Evolutionary conservation across 2,329 filamentous ascomycete genomes (phyloP).

Genomic region (Zelopaecilomyces penicillatus): DNA sequence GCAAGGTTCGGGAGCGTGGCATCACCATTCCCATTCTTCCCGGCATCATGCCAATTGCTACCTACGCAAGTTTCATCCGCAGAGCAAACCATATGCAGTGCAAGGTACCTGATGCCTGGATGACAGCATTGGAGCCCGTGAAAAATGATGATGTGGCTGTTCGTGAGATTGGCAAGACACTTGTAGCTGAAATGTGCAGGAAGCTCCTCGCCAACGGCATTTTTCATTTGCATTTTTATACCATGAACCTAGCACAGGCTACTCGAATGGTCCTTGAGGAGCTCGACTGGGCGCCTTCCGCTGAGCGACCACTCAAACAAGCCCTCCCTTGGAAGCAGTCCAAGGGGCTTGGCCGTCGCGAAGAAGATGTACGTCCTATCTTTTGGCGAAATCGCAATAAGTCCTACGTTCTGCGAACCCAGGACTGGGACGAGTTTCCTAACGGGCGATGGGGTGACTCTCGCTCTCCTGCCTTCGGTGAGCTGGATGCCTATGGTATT

Average conservation of each 20-base stretch:
- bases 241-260: conserved; percentile 95
- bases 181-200: conserved; percentile 85
- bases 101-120: conserved; percentile 73
- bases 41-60: conserved; percentile 84
- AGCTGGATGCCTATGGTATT: conserved; percentile 89
- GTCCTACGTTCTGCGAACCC: conserved; percentile 88
- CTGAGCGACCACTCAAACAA: conserved; percentile 72
- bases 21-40: conserved; percentile 78
- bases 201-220: conserved; percentile 77
- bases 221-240: conserved; percentile 92
- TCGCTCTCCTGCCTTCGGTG: conserved; percentile 89
- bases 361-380: conserved; percentile 93
- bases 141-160: conserved; percentile 96
- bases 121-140: conserved; percentile 74
- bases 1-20: conserved; percentile 74
- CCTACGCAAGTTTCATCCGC: conserved; percentile 85
- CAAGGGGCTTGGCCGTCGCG: conserved; percentile 75
- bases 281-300: conserved; percentile 69
- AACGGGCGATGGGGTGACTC: conserved; percentile 99
- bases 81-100: conserved; percentile 88
- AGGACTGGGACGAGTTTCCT: conserved; percentile 98
- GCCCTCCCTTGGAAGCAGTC: conserved; percentile 96
- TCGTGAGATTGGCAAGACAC: conserved; percentile 74
- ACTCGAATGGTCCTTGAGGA: conserved; percentile 93
- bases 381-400: conserved; percentile 98